A percentile compares a stretch with the other conserved stretches of the same genome.
Conservation (phyloP, 2,329 filamentous ascomycete genomes). For the Nemania sp. region DNA sequence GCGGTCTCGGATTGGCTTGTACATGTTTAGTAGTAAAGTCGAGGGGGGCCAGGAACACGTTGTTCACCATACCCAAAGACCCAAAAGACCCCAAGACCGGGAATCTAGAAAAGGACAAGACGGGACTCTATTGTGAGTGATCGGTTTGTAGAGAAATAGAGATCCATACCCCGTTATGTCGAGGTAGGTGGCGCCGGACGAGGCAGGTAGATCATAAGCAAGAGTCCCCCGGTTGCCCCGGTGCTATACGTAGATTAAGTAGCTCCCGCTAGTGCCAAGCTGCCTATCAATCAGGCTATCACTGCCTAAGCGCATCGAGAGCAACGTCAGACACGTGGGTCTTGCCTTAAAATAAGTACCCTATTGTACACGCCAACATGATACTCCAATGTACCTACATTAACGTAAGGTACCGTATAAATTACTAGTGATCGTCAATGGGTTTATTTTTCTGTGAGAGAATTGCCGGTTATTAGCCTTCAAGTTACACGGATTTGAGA, state of each 20-base stretch:
- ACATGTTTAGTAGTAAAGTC: conserved; percentile 22
- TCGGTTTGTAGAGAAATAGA: conserved; percentile 2
- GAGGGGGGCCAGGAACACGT: conserved; percentile 1
- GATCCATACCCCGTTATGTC: neutral
- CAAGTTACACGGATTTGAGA: neutral
- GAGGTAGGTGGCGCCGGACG: conserved; percentile 14
- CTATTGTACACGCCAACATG: no score
- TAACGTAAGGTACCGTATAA: no score
- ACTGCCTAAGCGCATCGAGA: neutral
- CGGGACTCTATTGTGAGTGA: conserved; percentile 3
- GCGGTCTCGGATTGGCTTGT: conserved; percentile 26
- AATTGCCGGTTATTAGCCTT: no score
- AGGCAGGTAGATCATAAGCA: conserved; percentile 13
- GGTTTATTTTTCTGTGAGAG: no score
- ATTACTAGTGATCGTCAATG: no score
- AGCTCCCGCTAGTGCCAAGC: neutral
- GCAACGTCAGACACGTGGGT: conserved; percentile 11
- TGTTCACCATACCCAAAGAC: conserved; percentile 20
- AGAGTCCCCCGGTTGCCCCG: conserved; percentile 29
- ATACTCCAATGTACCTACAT: neutral
- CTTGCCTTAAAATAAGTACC: no score
- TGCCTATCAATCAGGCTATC: no score
- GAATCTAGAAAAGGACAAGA: neutral
- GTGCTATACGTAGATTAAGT: neutral
- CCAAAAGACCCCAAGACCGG: no score